Percentiles rank a stretch among this genome's conserved stretches.
phyloP scores from a whole-genome alignment of 139 green algal genomes.

The Chlamydomonas sp. region DNA sequence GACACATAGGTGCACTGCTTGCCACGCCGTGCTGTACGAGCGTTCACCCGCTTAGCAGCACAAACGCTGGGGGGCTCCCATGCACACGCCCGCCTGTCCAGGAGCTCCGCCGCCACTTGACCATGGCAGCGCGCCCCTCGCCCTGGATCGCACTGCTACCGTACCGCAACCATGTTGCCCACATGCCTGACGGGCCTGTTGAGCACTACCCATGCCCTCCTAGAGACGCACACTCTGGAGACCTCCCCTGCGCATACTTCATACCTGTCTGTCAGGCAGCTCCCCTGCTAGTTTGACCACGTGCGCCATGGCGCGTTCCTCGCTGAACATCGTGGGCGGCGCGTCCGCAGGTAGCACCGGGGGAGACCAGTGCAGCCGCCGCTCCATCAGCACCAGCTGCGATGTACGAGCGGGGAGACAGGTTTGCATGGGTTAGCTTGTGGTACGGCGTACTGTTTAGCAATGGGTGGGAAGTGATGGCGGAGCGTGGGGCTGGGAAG shows the following conservation, averaged over 20 bases:
- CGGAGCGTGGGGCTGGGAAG: too few species aligned
- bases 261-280: constrained; percentile 61
- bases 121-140: too few species aligned
- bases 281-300: constrained; percentile 48
- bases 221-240: neutral
- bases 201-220: neutral
- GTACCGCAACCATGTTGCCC: neutral
- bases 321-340: constrained; percentile 55
- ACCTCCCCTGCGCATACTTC: neutral
- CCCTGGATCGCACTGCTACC: neutral
- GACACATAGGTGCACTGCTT: too few species aligned
- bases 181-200: neutral
- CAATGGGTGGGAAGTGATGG: neutral
- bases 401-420: too few species aligned
- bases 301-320: constrained; percentile 60
- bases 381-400: constrained; percentile 5
- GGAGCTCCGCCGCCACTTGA: too few species aligned
- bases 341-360: neutral
- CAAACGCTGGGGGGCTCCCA: too few species aligned
- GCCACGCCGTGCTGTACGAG: too few species aligned
- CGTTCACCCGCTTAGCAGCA: too few species aligned
- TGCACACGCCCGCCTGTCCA: too few species aligned
- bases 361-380: constrained; percentile 21
- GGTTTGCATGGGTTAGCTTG: too few species aligned
- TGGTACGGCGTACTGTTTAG: neutral